Base-by-base conservation (phyloP, 2,329 filamentous ascomycete genomes). In the Xylariaceae sp. region DNA sequence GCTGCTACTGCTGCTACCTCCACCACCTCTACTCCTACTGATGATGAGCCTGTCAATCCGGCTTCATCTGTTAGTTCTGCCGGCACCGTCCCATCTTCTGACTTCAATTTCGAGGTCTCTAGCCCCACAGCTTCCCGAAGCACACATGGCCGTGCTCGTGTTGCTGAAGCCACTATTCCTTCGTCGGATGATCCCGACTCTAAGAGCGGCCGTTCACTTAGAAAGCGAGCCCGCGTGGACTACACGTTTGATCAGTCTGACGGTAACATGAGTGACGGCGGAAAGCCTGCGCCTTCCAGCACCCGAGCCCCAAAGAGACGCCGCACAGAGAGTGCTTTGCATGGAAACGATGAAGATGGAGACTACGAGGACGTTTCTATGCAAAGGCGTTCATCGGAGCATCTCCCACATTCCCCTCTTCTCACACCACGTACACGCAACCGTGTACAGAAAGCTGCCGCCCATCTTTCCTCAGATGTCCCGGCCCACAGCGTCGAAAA, bases 131-230 rank as follows among this genome's bases (percentile, higher is more conserved):
- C 64, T 35, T 64, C 68, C 8, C 66, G 67, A 61, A 79, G 76
- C 58, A 80, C 76, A 62, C 75, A 79, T 35, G 76, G 74, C 54
- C 75, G 76, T 53, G 76, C 74, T 56, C 75, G 77, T 66, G 77
- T 79, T 51, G 63, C 66, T n/a, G 73, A 73, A 55, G 66, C 68
- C 45, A 68, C 73, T 37, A 68, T 67, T 50, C 67, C 71, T 57
- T 75, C 72, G 11, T 75, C 76, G n/a, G 78, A 79, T 50, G 80
- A 82, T 18, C 73, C 75, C 44, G 74, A 78, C 63, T 78, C 76
- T 60, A 82, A 85, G 69, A 82, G 82, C 55, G 82, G 82, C 53
- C 82, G 84, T 71, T 82, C 81, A 39, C 76, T 85, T 35, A 77
- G 82, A 64, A 83, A 81, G 70, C 77, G 82, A 56, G 74, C 79